Percentiles rank a stretch among this genome's conserved stretches.
Evolutionary conservation across 352 stramenopile species (phyloP).

Genomic region (Globisporangium nagaii): DNA sequence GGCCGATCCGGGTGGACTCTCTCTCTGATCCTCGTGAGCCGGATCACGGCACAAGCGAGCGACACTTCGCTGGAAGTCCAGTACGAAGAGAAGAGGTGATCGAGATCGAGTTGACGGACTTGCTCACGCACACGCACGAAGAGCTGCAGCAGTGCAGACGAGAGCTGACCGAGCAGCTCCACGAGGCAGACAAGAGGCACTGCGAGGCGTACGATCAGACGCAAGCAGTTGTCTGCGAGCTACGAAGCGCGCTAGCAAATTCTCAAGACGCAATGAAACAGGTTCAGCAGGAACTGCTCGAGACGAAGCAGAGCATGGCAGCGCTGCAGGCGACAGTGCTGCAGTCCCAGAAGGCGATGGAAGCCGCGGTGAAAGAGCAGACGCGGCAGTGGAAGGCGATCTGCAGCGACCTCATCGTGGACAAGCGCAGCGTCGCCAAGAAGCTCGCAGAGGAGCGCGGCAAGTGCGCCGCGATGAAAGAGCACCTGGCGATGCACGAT

Average conservation of each 20-base stretch:
- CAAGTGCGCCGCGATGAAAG: slow-evolving; percentile 35
- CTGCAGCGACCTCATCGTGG: slow-evolving; percentile 33
- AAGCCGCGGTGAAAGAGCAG: slow-evolving; percentile 31
- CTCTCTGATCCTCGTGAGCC: background rate
- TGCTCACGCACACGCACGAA: slow-evolving; percentile 28
- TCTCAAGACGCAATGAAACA: slow-evolving; percentile 18
- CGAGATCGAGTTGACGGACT: slow-evolving; percentile 33
- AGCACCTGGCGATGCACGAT: slow-evolving; percentile 22
- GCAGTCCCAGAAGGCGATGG: slow-evolving; percentile 23
- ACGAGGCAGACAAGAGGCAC: slow-evolving; percentile 12
- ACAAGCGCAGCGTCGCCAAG: slow-evolving; percentile 36
- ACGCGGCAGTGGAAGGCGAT: slow-evolving; percentile 36
- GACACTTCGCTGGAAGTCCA: background rate
- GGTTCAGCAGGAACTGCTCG: slow-evolving; percentile 25
- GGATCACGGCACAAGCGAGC: background rate
- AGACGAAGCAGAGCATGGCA: slow-evolving; percentile 15
- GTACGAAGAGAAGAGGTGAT: slow-evolving; percentile 20
- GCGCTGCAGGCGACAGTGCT: slow-evolving; percentile 17
- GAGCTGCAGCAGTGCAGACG: slow-evolving; percentile 18
- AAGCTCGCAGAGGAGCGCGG: slow-evolving; percentile 42
- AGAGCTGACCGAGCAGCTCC: slow-evolving; percentile 16
- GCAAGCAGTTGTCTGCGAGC: slow-evolving; percentile 12
- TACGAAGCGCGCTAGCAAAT: slow-evolving; percentile 16
- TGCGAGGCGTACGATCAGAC: slow-evolving; percentile 6
- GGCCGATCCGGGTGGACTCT: background rate